A percentile compares a stretch with the other conserved stretches of the same genome.
These are phyloP conservation scores for Murraya paniculata DNA, from an alignment of 345 rosid genomes.

Conservation along the genomic window DNA sequence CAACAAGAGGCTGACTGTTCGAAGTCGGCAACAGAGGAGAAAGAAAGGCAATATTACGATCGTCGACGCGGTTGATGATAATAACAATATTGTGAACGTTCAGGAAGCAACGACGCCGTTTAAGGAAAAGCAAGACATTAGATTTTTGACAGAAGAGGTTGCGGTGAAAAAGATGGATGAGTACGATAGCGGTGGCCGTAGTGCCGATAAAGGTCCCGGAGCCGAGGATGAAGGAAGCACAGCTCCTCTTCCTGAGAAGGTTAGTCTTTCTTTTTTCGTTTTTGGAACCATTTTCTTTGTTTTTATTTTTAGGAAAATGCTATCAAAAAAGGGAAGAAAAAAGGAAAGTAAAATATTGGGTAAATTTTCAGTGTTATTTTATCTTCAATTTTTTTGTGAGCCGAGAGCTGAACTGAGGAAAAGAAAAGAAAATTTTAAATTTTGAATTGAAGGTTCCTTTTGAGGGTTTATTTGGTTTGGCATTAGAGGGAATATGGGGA, in stretches of 20 bases:
- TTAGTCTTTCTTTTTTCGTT: slow-evolving; percentile 11
- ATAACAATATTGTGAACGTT: slow-evolving; percentile 11
- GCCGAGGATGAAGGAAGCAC: slow-evolving; percentile 87
- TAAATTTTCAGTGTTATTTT: not conserved
- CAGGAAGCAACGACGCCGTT: slow-evolving; percentile 21
- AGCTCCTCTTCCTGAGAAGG: slow-evolving; percentile 93
- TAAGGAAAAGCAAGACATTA: slow-evolving; percentile 11
- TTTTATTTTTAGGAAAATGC: not conserved
- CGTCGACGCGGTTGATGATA: slow-evolving; percentile 17
- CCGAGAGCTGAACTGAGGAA: not conserved
- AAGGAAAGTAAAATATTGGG: not conserved
- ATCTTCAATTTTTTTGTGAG: not conserved
- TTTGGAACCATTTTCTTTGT: not conserved
- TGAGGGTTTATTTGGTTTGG: not conserved
- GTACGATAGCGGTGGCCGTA: slow-evolving; percentile 66
- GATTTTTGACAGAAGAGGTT: slow-evolving; percentile 33
- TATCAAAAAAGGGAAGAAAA: not conserved
- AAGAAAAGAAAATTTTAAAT: not conserved
- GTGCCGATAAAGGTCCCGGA: slow-evolving; percentile 52
- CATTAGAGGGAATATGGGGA: not conserved
- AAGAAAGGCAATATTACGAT: slow-evolving; percentile 15
- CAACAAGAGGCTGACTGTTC: slow-evolving; percentile 7
- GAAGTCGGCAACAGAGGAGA: slow-evolving; percentile 6
- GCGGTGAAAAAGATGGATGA: slow-evolving; percentile 57
- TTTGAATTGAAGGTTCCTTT: not conserved